Evolutionary conservation across 1,284 basidiomycete species (phyloP).

Genomic region (Boletus mariae): DNA sequence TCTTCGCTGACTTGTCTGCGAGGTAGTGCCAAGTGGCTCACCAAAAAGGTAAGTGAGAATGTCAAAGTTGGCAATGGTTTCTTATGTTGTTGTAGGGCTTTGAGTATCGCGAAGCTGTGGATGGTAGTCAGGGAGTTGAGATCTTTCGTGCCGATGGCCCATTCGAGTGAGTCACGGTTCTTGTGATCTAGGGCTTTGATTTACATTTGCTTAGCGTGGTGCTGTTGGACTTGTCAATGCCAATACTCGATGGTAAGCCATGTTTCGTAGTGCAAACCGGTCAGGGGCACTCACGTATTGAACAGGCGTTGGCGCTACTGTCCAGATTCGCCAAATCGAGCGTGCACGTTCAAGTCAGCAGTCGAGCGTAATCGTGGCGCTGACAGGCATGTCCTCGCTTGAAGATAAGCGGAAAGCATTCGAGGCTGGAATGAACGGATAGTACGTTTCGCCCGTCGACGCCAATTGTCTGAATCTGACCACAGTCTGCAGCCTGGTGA

Average conservation of each 20-base stretch:
- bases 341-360: constrained; percentile 39
- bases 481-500: constrained; percentile 63
- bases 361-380: constrained; percentile 73
- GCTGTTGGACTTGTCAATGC: constrained; percentile 91
- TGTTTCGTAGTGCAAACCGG: background rate
- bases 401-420: constrained; percentile 93
- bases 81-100: constrained; percentile 52
- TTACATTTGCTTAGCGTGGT: constrained; percentile 55
- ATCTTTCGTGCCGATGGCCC: constrained; percentile 64
- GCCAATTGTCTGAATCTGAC: background rate
- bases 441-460: constrained; percentile 52
- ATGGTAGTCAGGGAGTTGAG: constrained; percentile 84
- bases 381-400: constrained; percentile 89
- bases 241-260: constrained; percentile 72
- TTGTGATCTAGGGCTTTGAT: constrained; percentile 7
- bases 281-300: background rate
- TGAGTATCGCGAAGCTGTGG: constrained; percentile 74
- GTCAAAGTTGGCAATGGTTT: background rate
- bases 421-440: constrained; percentile 91
- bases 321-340: constrained; percentile 81
- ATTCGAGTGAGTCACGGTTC: constrained; percentile 63
- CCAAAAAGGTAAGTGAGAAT: constrained; percentile 50
- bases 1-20: constrained; percentile 21
- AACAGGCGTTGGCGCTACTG: constrained; percentile 76
- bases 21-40: constrained; percentile 74